phyloP scores from a whole-genome alignment of 768 basidiomycete genomes.

The Hypholoma fasciculare region DNA sequence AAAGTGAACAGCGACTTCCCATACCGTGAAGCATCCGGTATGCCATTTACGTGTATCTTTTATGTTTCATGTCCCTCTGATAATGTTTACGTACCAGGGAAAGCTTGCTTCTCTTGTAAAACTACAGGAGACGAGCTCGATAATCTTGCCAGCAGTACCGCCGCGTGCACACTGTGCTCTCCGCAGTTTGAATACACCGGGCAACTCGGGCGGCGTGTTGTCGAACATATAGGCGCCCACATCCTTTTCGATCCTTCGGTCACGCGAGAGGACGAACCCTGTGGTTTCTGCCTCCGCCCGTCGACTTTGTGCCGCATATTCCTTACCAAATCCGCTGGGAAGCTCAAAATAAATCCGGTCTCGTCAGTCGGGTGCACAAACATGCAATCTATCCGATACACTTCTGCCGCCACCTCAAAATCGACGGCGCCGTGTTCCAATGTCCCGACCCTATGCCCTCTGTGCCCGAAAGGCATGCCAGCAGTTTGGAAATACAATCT shows the following conservation, averaged over 20 bases:
- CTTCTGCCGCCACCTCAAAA: not conserved
- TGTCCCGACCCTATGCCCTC: constrained; percentile 21
- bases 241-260: constrained; percentile 23
- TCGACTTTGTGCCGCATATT: constrained; percentile 13
- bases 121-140: constrained; percentile 5
- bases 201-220: constrained; percentile 14
- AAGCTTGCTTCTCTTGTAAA: constrained; percentile 21
- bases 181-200: constrained; percentile 4
- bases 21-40: constrained; percentile 18
- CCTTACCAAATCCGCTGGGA: not conserved
- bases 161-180: constrained; percentile 12
- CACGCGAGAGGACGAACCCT: constrained; percentile 11
- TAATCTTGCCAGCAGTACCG: not conserved
- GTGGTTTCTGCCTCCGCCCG: constrained; percentile 25
- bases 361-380: not conserved
- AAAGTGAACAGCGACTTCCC: constrained; percentile 11
- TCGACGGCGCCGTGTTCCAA: constrained; percentile 21
- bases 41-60: too few relatives aligned
- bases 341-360: not conserved
- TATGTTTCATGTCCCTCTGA: too few relatives aligned
- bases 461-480: constrained; percentile 12
- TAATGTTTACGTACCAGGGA: too few relatives aligned
- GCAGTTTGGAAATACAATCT: constrained; percentile 23
- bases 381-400: not conserved
- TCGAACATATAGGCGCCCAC: constrained; percentile 28